phyloP scores from a whole-genome alignment of 140 eudicot species.

The Stevia rebaudiana region DNA sequence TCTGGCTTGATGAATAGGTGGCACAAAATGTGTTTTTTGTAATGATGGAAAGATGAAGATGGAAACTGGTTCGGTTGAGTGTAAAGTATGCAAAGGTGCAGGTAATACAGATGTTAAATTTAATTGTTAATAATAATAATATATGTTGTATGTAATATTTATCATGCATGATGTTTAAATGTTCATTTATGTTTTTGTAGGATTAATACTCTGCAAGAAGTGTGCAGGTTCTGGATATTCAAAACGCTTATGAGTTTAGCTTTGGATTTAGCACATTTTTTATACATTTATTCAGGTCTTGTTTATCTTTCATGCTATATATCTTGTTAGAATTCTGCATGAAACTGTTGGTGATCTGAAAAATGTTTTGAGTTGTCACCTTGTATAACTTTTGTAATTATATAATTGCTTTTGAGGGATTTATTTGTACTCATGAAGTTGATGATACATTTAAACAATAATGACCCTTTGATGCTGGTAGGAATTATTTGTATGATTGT shows the following conservation, averaged over 20 bases:
- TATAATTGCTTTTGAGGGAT: constrained; percentile 12
- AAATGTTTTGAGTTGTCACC: constrained; percentile 3
- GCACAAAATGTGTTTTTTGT: constrained; percentile 94
- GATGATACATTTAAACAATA: neutral
- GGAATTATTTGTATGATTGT: neutral
- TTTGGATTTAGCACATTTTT: constrained; percentile 18
- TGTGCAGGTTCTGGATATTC: constrained; percentile 94
- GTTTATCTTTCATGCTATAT: constrained; percentile 4
- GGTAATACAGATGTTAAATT: constrained; percentile 44
- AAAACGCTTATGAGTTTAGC: constrained; percentile 55
- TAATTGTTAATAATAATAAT: too few species aligned
- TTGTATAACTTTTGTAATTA: constrained; percentile 25
- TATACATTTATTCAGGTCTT: constrained; percentile 17
- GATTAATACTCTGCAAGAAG: constrained; percentile 84
- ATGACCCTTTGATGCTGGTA: too few species aligned
- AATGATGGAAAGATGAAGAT: constrained; percentile 80
- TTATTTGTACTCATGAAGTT: neutral
- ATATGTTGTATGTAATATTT: too few species aligned
- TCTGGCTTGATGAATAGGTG: constrained; percentile 52
- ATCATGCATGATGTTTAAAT: constrained; percentile 10
- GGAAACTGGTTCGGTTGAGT: constrained; percentile 69
- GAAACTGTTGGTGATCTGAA: constrained; percentile 8
- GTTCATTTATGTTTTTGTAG: constrained; percentile 33
- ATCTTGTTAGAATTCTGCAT: neutral
- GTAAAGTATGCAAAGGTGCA: constrained; percentile 97